Conservation (phyloP, 2,329 filamentous ascomycete species). For the Magnaporthales sp. region DNA sequence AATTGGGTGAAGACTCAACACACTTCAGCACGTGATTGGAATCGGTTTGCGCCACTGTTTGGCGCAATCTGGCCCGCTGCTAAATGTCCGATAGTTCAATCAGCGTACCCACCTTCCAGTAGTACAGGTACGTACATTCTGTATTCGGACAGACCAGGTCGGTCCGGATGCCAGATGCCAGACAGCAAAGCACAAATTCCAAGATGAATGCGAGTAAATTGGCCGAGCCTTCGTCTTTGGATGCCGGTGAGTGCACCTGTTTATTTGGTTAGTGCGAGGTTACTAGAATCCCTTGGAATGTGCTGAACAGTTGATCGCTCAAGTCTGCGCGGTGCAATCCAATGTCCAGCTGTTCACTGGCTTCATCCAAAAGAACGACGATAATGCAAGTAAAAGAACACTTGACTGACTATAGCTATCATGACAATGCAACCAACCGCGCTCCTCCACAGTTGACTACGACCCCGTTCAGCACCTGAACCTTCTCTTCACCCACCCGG, state of each 20-base stretch:
- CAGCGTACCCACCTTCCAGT: not conserved
- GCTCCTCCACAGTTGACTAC: constrained; percentile 10
- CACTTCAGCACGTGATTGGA: not conserved
- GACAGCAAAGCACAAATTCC: not conserved
- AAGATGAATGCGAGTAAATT: constrained; percentile 10
- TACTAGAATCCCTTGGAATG: not conserved
- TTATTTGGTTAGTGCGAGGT: not conserved
- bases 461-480: constrained; percentile 88
- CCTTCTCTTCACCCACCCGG: constrained; percentile 83
- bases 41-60: not conserved
- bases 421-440: not conserved
- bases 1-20: not conserved
- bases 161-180: no score
- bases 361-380: no score
- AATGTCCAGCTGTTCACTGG: not conserved
- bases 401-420: not conserved
- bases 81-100: not conserved
- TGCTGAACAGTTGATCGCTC: not conserved
- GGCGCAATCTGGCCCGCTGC: not conserved
- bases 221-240: constrained; percentile 11
- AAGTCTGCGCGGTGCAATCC: not conserved
- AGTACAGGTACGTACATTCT: not conserved
- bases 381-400: no score
- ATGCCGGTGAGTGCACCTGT: constrained; percentile 10
- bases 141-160: not conserved